Evolutionary conservation across 129 eudicot genomes (phyloP).

Genomic region (carrot (Daucus carota)): DNA sequence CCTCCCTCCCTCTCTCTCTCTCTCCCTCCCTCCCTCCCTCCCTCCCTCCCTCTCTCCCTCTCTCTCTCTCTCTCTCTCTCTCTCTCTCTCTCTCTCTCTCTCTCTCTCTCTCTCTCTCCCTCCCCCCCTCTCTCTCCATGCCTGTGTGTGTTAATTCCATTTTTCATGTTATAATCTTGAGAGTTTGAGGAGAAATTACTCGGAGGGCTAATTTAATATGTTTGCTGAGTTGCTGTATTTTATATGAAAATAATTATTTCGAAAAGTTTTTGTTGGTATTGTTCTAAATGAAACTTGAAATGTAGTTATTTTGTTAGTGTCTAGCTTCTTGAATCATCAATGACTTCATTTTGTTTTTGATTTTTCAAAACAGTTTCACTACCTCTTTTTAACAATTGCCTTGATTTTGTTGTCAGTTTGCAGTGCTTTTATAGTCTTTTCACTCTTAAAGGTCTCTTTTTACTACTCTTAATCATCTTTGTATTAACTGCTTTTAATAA

Average conservation of each 20-base stretch:
- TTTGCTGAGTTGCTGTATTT: not conserved
- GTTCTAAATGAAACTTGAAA: no score
- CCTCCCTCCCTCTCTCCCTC: no score
- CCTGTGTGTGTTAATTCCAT: not conserved
- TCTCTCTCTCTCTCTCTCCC: no score
- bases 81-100: no score
- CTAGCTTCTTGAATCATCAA: not conserved
- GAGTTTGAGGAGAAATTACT: not conserved
- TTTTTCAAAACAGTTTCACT: not conserved
- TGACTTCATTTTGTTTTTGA: not conserved
- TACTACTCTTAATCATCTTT: not conserved
- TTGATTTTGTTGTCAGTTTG: not conserved
- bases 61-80: no score
- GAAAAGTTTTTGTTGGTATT: conserved; percentile 8
- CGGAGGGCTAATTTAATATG: not conserved
- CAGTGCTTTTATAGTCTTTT: not conserved
- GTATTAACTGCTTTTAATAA: not conserved
- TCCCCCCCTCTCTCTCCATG: no score
- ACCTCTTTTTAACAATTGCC: not conserved
- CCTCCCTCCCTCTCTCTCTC: no score
- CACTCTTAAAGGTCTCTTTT: not conserved
- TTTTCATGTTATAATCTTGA: not conserved
- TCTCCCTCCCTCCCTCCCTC: no score
- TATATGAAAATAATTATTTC: not conserved
- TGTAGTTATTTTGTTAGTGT: conserved; percentile 14